Evolutionary conservation across 2,329 filamentous ascomycete species (phyloP).

Genomic region (Elsinoe australis): DNA sequence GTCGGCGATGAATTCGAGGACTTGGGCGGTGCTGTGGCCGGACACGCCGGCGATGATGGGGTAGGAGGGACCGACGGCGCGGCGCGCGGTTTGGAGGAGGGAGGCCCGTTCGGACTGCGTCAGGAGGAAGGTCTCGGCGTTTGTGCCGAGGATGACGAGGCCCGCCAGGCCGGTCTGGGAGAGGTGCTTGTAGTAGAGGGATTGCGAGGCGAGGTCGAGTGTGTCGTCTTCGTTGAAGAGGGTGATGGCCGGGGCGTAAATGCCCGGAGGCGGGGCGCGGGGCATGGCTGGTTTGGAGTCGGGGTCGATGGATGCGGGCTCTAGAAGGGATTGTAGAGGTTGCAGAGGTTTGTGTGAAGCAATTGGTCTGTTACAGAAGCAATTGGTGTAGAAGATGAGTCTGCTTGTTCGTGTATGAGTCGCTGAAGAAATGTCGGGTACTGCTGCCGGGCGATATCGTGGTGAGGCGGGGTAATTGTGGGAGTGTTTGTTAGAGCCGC

Average conservation of each 20-base stretch:
- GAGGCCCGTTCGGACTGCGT: conserved; percentile 34
- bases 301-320: not conserved
- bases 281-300: not conserved
- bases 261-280: conserved; percentile 4
- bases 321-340: not conserved
- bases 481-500: too few species aligned
- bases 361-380: too few species aligned
- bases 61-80: conserved; percentile 36
- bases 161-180: conserved; percentile 37
- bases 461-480: too few species aligned
- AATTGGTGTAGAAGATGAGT: too few species aligned
- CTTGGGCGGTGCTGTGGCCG: conserved; percentile 38
- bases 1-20: conserved; percentile 38
- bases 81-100: conserved; percentile 33
- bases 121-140: conserved; percentile 42
- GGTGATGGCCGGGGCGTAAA: conserved; percentile 36
- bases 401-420: too few species aligned
- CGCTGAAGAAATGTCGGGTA: too few species aligned
- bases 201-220: conserved; percentile 36
- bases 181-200: conserved; percentile 40
- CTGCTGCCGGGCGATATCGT: too few species aligned
- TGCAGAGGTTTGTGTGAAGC: not conserved
- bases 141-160: conserved; percentile 41
- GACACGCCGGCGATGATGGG: conserved; percentile 40
- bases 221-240: conserved; percentile 38